These are phyloP conservation scores for Verticillium albo-atrum DNA, from an alignment of 2,329 filamentous ascomycete genomes.

Conservation along the genomic window DNA sequence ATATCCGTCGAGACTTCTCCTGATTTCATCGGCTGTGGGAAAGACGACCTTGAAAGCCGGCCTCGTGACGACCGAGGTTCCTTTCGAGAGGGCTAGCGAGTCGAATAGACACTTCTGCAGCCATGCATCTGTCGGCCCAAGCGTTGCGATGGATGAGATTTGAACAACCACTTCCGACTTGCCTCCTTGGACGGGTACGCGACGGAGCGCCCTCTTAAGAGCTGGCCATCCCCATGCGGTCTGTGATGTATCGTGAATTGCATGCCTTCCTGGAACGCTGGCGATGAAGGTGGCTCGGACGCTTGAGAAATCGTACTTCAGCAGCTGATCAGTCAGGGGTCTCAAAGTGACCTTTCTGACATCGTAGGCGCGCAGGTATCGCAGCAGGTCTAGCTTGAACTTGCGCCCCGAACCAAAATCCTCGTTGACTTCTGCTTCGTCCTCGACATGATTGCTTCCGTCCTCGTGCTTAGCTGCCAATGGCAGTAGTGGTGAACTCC, in stretches of 20 bases:
- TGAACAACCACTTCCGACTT: conserved; percentile 53
- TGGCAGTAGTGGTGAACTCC: conserved; percentile 70
- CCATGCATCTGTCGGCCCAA: conserved; percentile 70
- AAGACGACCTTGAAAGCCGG: conserved; percentile 70
- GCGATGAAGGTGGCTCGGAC: conserved; percentile 71
- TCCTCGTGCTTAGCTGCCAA: conserved; percentile 19
- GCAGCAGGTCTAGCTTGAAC: conserved; percentile 73
- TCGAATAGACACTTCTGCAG: conserved; percentile 60
- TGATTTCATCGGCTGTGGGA: conserved; percentile 74
- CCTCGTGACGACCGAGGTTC: conserved; percentile 14
- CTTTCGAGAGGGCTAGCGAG: conserved; percentile 32
- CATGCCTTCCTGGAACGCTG: conserved; percentile 69
- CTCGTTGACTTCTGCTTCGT: background rate
- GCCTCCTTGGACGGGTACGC: conserved; percentile 41
- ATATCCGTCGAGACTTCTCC: conserved; percentile 74
- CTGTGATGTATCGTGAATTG: conserved; percentile 35
- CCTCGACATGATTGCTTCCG: background rate
- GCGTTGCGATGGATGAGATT: conserved; percentile 77
- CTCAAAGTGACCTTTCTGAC: conserved; percentile 46
- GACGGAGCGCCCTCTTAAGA: conserved; percentile 54
- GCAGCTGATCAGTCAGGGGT: conserved; percentile 53
- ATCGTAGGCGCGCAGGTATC: conserved; percentile 70
- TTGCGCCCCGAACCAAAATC: conserved; percentile 42
- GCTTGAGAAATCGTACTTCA: conserved; percentile 62
- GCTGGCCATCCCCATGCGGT: conserved; percentile 76